Conservation (phyloP, 2,329 filamentous ascomycete genomes). For the Colletotrichum kahawae region DNA sequence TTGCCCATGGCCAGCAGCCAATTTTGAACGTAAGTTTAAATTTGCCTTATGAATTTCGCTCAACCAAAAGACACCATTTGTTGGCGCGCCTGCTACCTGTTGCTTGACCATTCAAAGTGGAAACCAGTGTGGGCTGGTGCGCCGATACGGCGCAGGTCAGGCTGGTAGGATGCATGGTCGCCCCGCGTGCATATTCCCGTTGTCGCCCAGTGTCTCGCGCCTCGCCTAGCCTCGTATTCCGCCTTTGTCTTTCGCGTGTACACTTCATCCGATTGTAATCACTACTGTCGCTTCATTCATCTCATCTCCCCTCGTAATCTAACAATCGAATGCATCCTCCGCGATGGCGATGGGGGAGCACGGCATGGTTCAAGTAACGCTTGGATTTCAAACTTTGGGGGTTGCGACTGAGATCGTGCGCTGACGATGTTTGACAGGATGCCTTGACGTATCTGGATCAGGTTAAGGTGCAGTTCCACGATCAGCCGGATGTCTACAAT, state of each 20-base stretch:
- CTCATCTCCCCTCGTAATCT: not conserved
- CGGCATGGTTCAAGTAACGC: constrained; percentile 15
- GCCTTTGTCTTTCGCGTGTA: not conserved
- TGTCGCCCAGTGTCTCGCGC: not conserved
- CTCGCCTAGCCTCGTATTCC: not conserved
- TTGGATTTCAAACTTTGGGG: not conserved
- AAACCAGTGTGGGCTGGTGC: constrained; percentile 20
- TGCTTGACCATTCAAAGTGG: constrained; percentile 20
- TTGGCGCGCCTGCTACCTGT: constrained; percentile 1
- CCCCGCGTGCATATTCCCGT: constrained; percentile 7
- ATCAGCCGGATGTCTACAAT: constrained; percentile 97
- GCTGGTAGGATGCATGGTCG: constrained; percentile 3
- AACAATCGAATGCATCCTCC: not conserved
- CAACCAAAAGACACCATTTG: not conserved
- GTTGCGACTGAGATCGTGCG: not conserved
- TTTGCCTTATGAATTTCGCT: not conserved
- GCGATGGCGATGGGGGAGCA: constrained; percentile 5
- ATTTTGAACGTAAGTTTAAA: constrained; percentile 71
- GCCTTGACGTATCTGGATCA: constrained; percentile 97
- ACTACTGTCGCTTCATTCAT: not conserved
- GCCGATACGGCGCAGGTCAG: constrained; percentile 18
- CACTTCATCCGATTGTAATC: not conserved
- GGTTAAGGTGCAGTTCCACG: constrained; percentile 96
- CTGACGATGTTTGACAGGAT: constrained; percentile 43
- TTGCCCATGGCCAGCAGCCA: constrained; percentile 57